Base-by-base conservation (phyloP, 2,329 filamentous ascomycete species). In the Nigrospora oryzae region DNA sequence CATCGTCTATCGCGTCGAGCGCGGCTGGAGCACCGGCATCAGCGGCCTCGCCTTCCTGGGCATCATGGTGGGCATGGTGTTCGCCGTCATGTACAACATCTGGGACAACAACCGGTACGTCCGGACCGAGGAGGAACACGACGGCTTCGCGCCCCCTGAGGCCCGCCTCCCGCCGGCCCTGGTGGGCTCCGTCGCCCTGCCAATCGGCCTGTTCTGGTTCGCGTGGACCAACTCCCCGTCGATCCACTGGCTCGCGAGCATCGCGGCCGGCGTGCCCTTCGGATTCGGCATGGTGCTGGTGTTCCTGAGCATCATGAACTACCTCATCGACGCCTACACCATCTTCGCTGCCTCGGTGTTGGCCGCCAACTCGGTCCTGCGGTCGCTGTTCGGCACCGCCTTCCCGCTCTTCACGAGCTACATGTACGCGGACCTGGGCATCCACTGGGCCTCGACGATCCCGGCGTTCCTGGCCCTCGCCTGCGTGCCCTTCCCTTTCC, bases 381-480 rank as follows among this genome's bases (percentile, higher is more conserved):
- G 79, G 44, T 78, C 74, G 0, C 51, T 77, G 3, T 79, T 83
- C 46, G 78, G 76, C 46, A 71, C 75, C 1, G 73, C 68, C 1
- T 83, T 83, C 60, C 79, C 78, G 1, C 63, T 82, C 2, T 82
- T 82, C 57, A 79, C 77, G 2, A 64, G 43, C 4, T 42, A 53
- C 23, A 78, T 79, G 74, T 78, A 76, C 56, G 32, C 67, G 5
- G 65, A 71, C 45, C 70, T 84, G 5, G 83, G 85, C 38, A 80
- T 84, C 44, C 83, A 87, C 65, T 89, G 85, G 86, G 86, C 83
- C 1, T 78, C 73, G n/a, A 79, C 77, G 0, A 68, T 89, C n/a
- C 84, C 84, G 0, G 86, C 80, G 0, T 89, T 90, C 64, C 67
- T 89, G 3, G 77, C 84, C 0, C 63, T 88, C 3, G 75, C 72